phyloP scores from a whole-genome alignment of 495 filamentous ascomycete species.

The Xylaria bambusicola region DNA sequence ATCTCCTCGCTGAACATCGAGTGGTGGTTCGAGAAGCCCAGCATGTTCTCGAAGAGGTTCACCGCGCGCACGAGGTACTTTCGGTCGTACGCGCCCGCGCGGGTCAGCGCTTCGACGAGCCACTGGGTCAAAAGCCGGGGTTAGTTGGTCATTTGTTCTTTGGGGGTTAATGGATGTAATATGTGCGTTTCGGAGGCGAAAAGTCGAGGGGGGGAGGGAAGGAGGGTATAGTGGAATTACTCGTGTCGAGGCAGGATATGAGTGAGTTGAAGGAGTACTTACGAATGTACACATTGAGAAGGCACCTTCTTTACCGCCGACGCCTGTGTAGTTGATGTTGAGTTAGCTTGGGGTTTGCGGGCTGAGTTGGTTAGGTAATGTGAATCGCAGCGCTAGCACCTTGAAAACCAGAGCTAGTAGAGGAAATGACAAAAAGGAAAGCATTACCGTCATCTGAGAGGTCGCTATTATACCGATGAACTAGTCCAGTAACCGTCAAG shows the following conservation, averaged over 20 bases:
- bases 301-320: slow-evolving; percentile 71
- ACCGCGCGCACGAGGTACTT: slow-evolving; percentile 63
- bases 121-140: slow-evolving; percentile 47
- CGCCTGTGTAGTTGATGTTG: slow-evolving; percentile 46
- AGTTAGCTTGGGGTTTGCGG: neutral
- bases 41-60: slow-evolving; percentile 72
- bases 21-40: slow-evolving; percentile 70
- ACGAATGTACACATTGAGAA: slow-evolving; percentile 69
- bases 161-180: too few relatives aligned
- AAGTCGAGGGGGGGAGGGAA: neutral
- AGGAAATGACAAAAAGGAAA: neutral
- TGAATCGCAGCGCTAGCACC: too few relatives aligned
- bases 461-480: slow-evolving; percentile 69
- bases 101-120: slow-evolving; percentile 74
- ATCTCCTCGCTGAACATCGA: slow-evolving; percentile 79
- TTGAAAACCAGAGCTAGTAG: too few relatives aligned
- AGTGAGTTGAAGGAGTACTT: neutral
- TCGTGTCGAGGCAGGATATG: neutral
- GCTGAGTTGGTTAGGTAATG: neutral
- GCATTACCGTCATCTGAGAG: slow-evolving; percentile 62
- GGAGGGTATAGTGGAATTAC: neutral
- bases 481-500: slow-evolving; percentile 67
- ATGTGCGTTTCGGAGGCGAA: too few relatives aligned
- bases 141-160: too few relatives aligned
- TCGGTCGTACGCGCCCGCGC: slow-evolving; percentile 65